A percentile compares a stretch with the other conserved stretches of the same genome.
Conservation (phyloP, 2,329 filamentous ascomycete genomes). For the Pseudogymnoascus sp. region DNA sequence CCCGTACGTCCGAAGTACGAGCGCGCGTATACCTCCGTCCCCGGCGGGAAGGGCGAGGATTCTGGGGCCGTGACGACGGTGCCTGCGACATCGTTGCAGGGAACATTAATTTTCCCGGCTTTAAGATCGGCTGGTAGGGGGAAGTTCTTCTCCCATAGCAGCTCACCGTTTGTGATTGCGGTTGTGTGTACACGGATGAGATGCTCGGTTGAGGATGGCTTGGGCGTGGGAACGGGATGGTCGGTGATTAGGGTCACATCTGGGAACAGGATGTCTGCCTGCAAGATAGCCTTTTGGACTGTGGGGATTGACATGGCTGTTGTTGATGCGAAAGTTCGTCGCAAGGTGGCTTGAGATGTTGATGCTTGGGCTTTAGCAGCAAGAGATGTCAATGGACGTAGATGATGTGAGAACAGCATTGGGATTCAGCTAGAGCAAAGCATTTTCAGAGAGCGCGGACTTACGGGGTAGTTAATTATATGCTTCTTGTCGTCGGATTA, state of each 20-base stretch:
- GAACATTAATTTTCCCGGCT: conserved; percentile 25
- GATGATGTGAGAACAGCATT: background rate
- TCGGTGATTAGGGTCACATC: conserved; percentile 9
- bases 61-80: conserved; percentile 30
- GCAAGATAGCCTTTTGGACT: background rate
- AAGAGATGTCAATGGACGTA: background rate
- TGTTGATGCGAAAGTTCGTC: background rate
- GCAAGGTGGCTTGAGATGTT: background rate
- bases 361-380: background rate
- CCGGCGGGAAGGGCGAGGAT: conserved; percentile 30
- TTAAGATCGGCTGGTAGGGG: conserved; percentile 13
- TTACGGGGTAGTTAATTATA: background rate
- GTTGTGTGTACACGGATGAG: conserved; percentile 33
- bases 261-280: conserved; percentile 11
- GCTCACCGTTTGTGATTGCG: conserved; percentile 35
- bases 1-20: conserved; percentile 30
- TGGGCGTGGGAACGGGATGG: conserved; percentile 21
- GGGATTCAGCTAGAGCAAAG: background rate
- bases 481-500: background rate
- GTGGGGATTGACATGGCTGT: background rate
- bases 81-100: conserved; percentile 36
- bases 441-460: background rate
- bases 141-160: conserved; percentile 33
- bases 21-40: conserved; percentile 32
- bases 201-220: conserved; percentile 25